Evolutionary conservation across 2,329 filamentous ascomycete genomes (phyloP).

Genomic region (Talaromyces marneffei): DNA sequence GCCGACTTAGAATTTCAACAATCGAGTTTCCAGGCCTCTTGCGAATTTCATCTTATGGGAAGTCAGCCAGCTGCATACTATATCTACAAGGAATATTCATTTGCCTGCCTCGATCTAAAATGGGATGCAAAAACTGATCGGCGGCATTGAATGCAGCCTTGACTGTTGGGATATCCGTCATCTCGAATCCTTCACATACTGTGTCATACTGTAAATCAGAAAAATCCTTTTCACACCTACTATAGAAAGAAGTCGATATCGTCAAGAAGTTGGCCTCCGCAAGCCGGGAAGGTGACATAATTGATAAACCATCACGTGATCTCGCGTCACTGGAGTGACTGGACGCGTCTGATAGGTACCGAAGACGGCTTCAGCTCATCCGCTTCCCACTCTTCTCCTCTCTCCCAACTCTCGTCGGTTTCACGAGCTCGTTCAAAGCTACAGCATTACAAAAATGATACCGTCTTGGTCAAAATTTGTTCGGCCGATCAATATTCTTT

Average conservation of each 20-base stretch:
- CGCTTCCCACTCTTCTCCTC: not conserved
- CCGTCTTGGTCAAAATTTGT: not conserved
- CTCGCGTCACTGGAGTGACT: not conserved
- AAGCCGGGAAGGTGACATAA: not conserved
- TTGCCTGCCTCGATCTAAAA: constrained; percentile 38
- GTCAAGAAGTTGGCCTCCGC: not conserved
- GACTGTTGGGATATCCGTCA: constrained; percentile 24
- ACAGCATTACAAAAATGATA: not conserved
- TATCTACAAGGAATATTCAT: constrained; percentile 16
- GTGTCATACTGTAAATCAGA: not conserved
- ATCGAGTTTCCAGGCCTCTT: constrained; percentile 31
- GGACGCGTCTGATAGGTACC: constrained; percentile 6
- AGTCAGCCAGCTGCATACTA: constrained; percentile 30
- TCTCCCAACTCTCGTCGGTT: constrained; percentile 7
- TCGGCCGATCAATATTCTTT: constrained; percentile 1
- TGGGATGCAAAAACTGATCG: constrained; percentile 32
- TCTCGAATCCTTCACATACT: constrained; percentile 17
- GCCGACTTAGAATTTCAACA: constrained; percentile 28
- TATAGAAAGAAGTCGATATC: not conserved
- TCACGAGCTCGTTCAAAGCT: constrained; percentile 1
- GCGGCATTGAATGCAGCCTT: constrained; percentile 31
- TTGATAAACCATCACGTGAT: constrained; percentile 4
- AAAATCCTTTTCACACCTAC: not conserved
- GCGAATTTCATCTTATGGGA: constrained; percentile 34
- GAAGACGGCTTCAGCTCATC: not conserved